Percentiles rank a stretch among this genome's conserved stretches.
Conservation (phyloP, 306 rosid genomes). For the Nissolia schottii region DNA sequence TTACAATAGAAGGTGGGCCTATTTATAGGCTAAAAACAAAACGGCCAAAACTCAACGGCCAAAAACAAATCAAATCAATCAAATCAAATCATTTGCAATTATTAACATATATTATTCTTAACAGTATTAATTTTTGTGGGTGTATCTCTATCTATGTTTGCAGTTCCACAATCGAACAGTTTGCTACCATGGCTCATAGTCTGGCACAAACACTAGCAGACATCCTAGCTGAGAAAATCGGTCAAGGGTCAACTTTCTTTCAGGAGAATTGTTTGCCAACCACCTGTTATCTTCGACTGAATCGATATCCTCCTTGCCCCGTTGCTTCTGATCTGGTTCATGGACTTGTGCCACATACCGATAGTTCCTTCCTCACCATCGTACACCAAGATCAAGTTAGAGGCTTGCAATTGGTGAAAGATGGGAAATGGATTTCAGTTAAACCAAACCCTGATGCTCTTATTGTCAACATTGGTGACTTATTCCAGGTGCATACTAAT, state of each 20-base stretch:
- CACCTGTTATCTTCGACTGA: constrained; percentile 81
- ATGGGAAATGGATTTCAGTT: constrained; percentile 67
- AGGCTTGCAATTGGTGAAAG: constrained; percentile 78
- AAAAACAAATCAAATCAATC: too few species aligned
- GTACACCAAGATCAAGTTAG: constrained; percentile 85
- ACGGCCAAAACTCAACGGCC: too few species aligned
- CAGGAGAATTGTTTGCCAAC: constrained; percentile 58
- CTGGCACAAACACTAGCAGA: constrained; percentile 67
- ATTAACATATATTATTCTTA: too few species aligned
- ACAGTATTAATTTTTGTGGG: not conserved
- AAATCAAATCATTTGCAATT: too few species aligned
- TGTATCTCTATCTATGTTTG: not conserved
- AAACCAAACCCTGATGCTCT: constrained; percentile 83
- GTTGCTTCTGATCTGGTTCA: constrained; percentile 46
- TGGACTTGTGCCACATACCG: constrained; percentile 86
- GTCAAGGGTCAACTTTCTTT: constrained; percentile 52
- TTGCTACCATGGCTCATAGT: constrained; percentile 56
- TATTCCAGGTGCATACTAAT: constrained; percentile 93
- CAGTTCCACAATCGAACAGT: constrained; percentile 67
- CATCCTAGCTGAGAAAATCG: constrained; percentile 64
- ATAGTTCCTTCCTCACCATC: constrained; percentile 82
- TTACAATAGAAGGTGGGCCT: too few species aligned
- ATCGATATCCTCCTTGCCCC: constrained; percentile 83
- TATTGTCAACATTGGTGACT: constrained; percentile 81
- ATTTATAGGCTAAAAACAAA: too few species aligned